These are phyloP conservation scores for Lepiota subincarnata DNA, from an alignment of 768 basidiomycete species.

Conservation along the genomic window DNA sequence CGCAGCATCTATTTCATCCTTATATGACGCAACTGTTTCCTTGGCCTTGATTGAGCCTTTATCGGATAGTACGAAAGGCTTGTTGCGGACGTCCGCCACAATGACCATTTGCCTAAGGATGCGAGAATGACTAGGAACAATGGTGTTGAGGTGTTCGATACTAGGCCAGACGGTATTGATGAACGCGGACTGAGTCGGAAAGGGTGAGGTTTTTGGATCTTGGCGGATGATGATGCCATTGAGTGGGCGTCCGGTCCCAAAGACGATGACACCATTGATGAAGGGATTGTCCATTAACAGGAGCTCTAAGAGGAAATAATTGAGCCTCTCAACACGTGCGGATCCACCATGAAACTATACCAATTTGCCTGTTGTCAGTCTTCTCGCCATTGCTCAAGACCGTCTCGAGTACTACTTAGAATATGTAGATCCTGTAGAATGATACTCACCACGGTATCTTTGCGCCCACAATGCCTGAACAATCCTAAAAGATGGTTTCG, in stretches of 20 bases:
- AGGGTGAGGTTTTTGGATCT: neutral
- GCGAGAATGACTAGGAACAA: slow-evolving; percentile 22
- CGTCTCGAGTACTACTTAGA: slow-evolving; percentile 14
- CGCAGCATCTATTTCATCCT: slow-evolving; percentile 22
- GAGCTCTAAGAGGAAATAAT: too few species aligned
- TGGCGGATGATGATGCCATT: slow-evolving; percentile 21
- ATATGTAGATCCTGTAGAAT: neutral
- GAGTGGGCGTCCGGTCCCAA: slow-evolving; percentile 20
- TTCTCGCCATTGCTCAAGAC: slow-evolving; percentile 27
- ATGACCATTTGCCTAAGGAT: slow-evolving; percentile 22
- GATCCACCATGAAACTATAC: too few species aligned
- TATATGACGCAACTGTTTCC: slow-evolving; percentile 17
- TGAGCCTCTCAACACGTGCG: too few species aligned
- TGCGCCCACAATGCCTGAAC: slow-evolving; percentile 19
- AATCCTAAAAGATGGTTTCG: slow-evolving; percentile 4
- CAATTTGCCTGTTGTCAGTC: slow-evolving; percentile 24
- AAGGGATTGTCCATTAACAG: slow-evolving; percentile 16
- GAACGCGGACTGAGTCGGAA: slow-evolving; percentile 10
- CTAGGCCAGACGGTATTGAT: slow-evolving; percentile 20
- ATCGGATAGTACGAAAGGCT: slow-evolving; percentile 20
- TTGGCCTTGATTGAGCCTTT: slow-evolving; percentile 23
- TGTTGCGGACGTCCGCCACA: slow-evolving; percentile 13
- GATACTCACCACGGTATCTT: slow-evolving; percentile 19
- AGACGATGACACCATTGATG: slow-evolving; percentile 19
- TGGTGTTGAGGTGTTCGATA: slow-evolving; percentile 19